Evolutionary conservation across 179 eudicot species (phyloP).

Genomic region (Beta corolliflora): DNA sequence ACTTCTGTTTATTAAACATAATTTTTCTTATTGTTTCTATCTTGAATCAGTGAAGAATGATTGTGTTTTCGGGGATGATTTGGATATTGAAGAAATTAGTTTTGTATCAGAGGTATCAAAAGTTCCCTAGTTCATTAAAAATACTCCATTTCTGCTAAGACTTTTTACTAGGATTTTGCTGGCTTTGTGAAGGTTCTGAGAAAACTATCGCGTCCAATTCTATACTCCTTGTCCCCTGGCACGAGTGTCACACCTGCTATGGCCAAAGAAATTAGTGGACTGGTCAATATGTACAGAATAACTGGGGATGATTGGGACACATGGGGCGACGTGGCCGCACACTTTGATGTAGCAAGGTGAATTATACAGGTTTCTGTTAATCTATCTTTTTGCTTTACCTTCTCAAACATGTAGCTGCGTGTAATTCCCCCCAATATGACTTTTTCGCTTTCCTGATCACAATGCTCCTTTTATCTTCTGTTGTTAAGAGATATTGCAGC

Average conservation of each 20-base stretch:
- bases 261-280: slow-evolving; percentile 64
- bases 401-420: neutral
- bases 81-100: slow-evolving; percentile 68
- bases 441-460: neutral
- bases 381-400: neutral
- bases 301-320: slow-evolving; percentile 98
- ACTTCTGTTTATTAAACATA: neutral
- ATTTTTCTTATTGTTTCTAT: slow-evolving; percentile 3
- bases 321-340: slow-evolving; percentile 84
- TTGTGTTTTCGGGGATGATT: slow-evolving; percentile 94
- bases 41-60: slow-evolving; percentile 79
- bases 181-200: slow-evolving; percentile 54
- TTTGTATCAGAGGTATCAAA: slow-evolving; percentile 71
- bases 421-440: neutral
- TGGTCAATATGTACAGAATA: slow-evolving; percentile 88
- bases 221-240: slow-evolving; percentile 94
- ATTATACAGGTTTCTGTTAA: neutral
- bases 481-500: slow-evolving; percentile 63
- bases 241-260: slow-evolving; percentile 76
- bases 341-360: slow-evolving; percentile 75
- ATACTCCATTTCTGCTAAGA: neutral
- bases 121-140: neutral
- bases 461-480: neutral
- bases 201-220: slow-evolving; percentile 51
- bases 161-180: slow-evolving; percentile 2